Evolutionary conservation across 257 asterid species (phyloP).

Genomic region (Marsdenia floribunda): DNA sequence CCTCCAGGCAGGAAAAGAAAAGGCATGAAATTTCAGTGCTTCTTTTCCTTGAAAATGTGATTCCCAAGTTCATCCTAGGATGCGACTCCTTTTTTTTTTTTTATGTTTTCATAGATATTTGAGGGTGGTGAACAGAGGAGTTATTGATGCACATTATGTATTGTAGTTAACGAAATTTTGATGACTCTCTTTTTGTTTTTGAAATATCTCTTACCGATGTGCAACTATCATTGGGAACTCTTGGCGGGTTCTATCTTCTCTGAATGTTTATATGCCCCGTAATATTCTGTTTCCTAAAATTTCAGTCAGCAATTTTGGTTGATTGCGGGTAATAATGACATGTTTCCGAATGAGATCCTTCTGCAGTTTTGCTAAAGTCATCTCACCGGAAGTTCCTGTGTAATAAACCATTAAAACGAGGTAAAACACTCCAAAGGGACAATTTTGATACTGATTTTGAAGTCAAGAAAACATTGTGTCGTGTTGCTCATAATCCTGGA

Average conservation of each 20-base stretch:
- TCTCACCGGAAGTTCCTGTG: neutral
- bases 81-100: neutral
- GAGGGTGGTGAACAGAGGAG: neutral
- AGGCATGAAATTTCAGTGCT: conserved; percentile 32
- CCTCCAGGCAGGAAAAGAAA: conserved; percentile 78
- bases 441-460: neutral
- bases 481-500: neutral
- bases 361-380: neutral
- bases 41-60: neutral
- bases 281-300: neutral
- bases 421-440: neutral
- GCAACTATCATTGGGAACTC: neutral
- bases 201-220: neutral
- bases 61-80: neutral
- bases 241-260: neutral
- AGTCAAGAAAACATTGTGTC: neutral
- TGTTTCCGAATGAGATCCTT: neutral
- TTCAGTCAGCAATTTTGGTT: neutral
- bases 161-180: neutral
- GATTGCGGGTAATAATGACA: neutral
- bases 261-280: neutral
- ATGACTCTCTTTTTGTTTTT: neutral
- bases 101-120: neutral
- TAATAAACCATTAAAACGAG: no score
- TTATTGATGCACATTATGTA: neutral